Evolutionary conservation across 1,284 basidiomycete genomes (phyloP).

Genomic region (Gomphus sp.): DNA sequence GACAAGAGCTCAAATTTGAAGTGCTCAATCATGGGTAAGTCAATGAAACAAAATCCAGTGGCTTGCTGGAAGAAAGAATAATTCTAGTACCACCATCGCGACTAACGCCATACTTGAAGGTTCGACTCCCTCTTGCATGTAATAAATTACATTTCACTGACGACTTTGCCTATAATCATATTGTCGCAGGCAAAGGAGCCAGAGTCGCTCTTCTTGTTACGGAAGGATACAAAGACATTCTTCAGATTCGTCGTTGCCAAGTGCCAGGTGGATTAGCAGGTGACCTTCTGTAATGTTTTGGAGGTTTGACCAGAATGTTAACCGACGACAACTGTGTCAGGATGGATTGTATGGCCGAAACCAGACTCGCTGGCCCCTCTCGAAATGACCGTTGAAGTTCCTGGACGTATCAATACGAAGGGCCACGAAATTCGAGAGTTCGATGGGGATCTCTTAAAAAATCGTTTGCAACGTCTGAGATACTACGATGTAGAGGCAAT

Average conservation of each 20-base stretch:
- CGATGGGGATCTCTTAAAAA: constrained; percentile 14
- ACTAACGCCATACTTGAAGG: constrained; percentile 24
- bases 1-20: neutral
- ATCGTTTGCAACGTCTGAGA: constrained; percentile 13
- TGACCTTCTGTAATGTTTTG: neutral
- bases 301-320: neutral
- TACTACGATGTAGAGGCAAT: constrained; percentile 17
- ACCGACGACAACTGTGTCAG: neutral
- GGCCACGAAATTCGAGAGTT: constrained; percentile 20
- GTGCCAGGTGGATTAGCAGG: constrained; percentile 17
- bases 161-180: neutral
- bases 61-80: neutral
- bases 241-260: constrained; percentile 21
- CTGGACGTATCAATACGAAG: constrained; percentile 20
- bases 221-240: constrained; percentile 24
- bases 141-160: neutral
- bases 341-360: constrained; percentile 24
- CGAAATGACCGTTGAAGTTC: constrained; percentile 23
- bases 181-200: constrained; percentile 22
- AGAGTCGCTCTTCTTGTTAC: constrained; percentile 22
- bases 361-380: constrained; percentile 22
- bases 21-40: neutral
- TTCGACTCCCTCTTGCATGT: neutral
- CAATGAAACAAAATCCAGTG: neutral
- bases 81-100: constrained; percentile 21